A percentile compares a stretch with the other conserved stretches of the same genome.
These are phyloP conservation scores for Phytophthora citricola DNA, from an alignment of 352 stramenopile species.

Conservation along the genomic window DNA sequence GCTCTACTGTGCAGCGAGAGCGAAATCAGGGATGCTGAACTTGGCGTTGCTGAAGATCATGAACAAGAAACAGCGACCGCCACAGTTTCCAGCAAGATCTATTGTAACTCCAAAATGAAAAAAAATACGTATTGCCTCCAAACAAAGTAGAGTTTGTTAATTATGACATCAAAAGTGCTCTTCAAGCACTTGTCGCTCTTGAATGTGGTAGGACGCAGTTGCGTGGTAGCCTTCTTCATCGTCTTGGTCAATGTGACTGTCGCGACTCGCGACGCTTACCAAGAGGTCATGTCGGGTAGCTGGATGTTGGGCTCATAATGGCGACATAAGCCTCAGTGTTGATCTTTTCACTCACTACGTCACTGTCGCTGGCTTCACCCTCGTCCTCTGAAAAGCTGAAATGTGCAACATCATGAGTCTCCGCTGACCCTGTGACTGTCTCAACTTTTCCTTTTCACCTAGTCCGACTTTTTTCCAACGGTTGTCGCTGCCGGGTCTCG, in stretches of 20 bases:
- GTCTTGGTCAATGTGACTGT: constrained; percentile 73
- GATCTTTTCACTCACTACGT: constrained; percentile 72
- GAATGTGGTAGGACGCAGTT: constrained; percentile 40
- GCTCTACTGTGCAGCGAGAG: no score
- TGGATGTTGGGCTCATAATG: constrained; percentile 82
- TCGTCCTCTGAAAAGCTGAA: constrained; percentile 77
- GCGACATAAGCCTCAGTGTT: constrained; percentile 94
- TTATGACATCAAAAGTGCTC: constrained; percentile 12
- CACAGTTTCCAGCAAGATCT: no score
- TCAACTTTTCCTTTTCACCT: constrained; percentile 3
- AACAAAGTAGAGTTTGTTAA: no score
- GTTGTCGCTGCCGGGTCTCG: no score
- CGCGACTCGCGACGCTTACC: constrained; percentile 3
- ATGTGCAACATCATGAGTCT: constrained; percentile 54
- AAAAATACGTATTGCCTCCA: no score
- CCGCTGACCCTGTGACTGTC: constrained; percentile 22
- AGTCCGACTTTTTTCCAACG: no score
- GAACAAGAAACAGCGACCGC: no score
- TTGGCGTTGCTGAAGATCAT: no score
- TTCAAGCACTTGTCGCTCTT: constrained; percentile 38
- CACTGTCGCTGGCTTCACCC: constrained; percentile 44
- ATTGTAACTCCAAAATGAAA: no score
- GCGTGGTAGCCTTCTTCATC: constrained; percentile 57
- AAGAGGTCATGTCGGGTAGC: constrained; percentile 63
- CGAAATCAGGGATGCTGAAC: no score